Base-by-base conservation (phyloP, 768 basidiomycete genomes). In the Mycena capillaripes region DNA sequence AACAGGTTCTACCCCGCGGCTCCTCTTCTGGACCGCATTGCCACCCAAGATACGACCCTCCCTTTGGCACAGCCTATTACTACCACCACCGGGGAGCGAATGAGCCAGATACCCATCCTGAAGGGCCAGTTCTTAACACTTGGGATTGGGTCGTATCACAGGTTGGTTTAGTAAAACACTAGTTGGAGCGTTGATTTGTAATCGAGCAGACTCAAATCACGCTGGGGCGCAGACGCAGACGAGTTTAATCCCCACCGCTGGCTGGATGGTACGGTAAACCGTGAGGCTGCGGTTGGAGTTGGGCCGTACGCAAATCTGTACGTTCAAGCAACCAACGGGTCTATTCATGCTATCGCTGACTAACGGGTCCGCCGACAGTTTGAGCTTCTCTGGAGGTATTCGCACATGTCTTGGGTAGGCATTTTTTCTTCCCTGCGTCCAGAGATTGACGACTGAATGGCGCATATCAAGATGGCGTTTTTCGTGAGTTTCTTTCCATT, bases 271-370 rank as follows among this genome's bases (percentile, higher is more conserved):
- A 19, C 29, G 19, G 27, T 25, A 38, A 6, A 29, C 21, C 17
- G 25, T 27, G 55, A 25, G 19, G 34, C 19, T 27, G 50, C 25
- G 14, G 50, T 27, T 16, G 64, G 53, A 1, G 8, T 72, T 36
- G 71, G 71, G 7, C 71, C 71, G 16, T 72, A 72, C 52, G 71
- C 65, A 16, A 72, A 68, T 55, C 38, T 72, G 65, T 72, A 23
- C 42, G 42, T 42, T 19, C 9, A 42, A 42, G 42, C 42, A 42
- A 42, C 42, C 42, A 42, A 42, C 42, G 42, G 5, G 66, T 60
- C 21, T 23, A 17, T 27, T 9, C 25, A 14, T 30, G 16, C 16
- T 17, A 8, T 63, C 12, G n/a, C 11, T 12, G 14, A 27, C 14
- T 30, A 19, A 25, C 40, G 66, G 50, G 55, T 62, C 62, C 27